Conservation (phyloP, 768 basidiomycete species). For the Pilatotrama ljubarskyi region DNA sequence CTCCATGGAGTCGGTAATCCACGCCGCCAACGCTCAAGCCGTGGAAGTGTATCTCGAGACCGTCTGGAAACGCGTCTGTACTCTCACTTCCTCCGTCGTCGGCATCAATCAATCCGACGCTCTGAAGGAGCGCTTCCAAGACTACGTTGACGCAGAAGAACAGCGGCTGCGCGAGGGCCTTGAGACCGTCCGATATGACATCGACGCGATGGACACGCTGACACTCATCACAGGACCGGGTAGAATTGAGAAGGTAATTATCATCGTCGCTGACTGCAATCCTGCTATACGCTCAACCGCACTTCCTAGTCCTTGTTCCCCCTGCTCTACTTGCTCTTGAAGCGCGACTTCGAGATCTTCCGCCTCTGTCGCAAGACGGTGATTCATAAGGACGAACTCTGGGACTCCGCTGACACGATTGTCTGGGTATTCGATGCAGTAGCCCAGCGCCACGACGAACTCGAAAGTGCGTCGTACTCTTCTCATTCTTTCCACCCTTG, state of each 20-base stretch:
- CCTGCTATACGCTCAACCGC: background rate
- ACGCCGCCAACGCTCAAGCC: constrained; percentile 24
- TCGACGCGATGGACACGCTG: constrained; percentile 35
- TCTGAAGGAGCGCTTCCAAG: constrained; percentile 28
- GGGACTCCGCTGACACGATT: constrained; percentile 26
- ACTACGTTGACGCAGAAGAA: constrained; percentile 30
- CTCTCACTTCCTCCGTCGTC: constrained; percentile 15
- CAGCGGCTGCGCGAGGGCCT: constrained; percentile 30
- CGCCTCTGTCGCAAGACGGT: constrained; percentile 28
- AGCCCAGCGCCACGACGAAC: constrained; percentile 24
- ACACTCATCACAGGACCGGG: constrained; percentile 34
- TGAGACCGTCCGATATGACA: constrained; percentile 32
- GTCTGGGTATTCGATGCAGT: constrained; percentile 24
- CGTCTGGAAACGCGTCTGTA: constrained; percentile 5
- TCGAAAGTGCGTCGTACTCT: constrained; percentile 24
- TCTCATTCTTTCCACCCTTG: background rate
- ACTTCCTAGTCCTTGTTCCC: constrained; percentile 35
- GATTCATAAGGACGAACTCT: constrained; percentile 32
- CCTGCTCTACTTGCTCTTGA: constrained; percentile 36
- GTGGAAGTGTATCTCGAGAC: constrained; percentile 31
- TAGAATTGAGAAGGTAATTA: constrained; percentile 36
- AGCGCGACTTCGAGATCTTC: constrained; percentile 37
- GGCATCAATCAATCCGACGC: constrained; percentile 23
- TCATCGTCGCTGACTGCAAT: background rate
- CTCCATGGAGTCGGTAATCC: constrained; percentile 3